Conservation (phyloP, 2,329 filamentous ascomycete species). For the Sporothrix mexicana region DNA sequence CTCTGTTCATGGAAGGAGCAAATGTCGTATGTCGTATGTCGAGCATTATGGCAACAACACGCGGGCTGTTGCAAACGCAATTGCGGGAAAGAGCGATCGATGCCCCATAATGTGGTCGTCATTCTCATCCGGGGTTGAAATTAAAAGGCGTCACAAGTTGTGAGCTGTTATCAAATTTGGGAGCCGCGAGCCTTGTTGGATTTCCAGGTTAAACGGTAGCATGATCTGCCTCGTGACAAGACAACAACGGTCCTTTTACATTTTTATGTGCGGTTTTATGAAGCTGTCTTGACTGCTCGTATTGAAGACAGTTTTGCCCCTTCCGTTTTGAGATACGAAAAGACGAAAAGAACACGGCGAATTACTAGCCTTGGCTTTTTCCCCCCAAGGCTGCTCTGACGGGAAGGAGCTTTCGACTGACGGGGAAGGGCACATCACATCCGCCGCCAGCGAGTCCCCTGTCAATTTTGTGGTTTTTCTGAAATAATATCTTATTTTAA, state of each 20-base stretch:
- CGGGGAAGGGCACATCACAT: constrained; percentile 14
- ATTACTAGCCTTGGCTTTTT: neutral
- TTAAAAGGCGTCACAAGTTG: constrained; percentile 19
- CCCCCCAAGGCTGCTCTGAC: neutral
- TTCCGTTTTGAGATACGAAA: constrained; percentile 21
- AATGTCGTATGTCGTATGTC: neutral
- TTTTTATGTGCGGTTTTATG: neutral
- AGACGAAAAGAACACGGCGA: neutral
- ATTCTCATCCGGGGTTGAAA: constrained; percentile 14
- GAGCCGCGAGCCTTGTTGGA: neutral
- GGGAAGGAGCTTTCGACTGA: constrained; percentile 5
- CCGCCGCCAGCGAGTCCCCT: neutral
- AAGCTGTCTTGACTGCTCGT: neutral
- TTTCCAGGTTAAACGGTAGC: neutral
- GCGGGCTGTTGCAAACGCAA: constrained; percentile 1
- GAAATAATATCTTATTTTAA: no score
- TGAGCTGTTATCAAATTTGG: constrained; percentile 14
- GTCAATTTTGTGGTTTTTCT: neutral
- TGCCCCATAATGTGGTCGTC: constrained; percentile 16
- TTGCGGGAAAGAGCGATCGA: neutral
- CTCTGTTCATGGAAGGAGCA: neutral
- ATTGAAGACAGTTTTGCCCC: constrained; percentile 20
- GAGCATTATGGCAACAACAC: neutral
- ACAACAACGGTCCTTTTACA: neutral
- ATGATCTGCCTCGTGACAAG: neutral